Base-by-base conservation (phyloP, 495 filamentous ascomycete species). In the Podospora tetraspora region DNA sequence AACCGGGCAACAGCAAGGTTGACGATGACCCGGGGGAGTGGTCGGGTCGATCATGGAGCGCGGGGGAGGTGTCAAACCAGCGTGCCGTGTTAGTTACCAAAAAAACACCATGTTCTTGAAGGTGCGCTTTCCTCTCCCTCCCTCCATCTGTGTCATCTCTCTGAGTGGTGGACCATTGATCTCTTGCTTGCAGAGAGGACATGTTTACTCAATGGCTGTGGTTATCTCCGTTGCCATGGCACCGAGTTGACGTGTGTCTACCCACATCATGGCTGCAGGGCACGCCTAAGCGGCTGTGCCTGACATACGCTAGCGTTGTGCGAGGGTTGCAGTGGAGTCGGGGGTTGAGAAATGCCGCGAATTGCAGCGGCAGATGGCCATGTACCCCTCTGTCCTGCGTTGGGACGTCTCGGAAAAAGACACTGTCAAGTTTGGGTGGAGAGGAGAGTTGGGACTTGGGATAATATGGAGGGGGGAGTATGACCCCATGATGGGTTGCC, bases 311-410 rank as follows among this genome's bases (percentile, higher is more conserved):
- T 66, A 66, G 63, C 29, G 29, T 24, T 23, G 57, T 34, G 43
- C 34, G 25, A 57, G 65, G 27, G 65, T 66, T 56, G 57, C 65
- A 66, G 58, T 16, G 27, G 57, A 43, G 65, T 59, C 22, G 58
- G 12, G 4, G 65, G 60, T 61, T 66, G 65, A 59, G 22, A 32
- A 21, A 61, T 43, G 22, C 34, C 24, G 57, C 32, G 57, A 61
- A 61, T 66, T 37, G 22, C 57, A 24, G 27, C 32, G 57, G 19
- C 22, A 52, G 43, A n/a, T 52, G 43, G 43, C 29, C 43, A 52
- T 22, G 22, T 64, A 37, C 34, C 25, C 62, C 21, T 24, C 32
- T 27, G 43, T 37, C 23, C 24, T 27, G 19, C 22, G 43, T 27
- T 52, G 62, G 13, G 16, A 52, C 5, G 43, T 52, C 16, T n/a